Conservation (phyloP, 2,329 filamentous ascomycete species). For the Chrysoporthe deuterocubensis region DNA sequence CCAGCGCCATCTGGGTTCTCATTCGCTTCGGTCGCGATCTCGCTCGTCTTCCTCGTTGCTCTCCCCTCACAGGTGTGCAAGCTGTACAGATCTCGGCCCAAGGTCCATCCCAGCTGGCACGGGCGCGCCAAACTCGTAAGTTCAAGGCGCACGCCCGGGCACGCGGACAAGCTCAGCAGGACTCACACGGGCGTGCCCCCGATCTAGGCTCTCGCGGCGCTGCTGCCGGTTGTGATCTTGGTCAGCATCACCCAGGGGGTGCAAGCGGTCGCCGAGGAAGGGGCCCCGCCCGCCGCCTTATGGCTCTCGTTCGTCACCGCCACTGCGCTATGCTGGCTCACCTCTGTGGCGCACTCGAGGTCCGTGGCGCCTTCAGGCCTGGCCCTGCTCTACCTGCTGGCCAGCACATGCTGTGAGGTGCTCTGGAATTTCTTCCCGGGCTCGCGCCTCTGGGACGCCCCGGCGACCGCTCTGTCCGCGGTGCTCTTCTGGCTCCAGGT, state of each 20-base stretch:
- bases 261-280: neutral
- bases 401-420: slow-evolving; percentile 30
- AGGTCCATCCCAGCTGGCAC: slow-evolving; percentile 19
- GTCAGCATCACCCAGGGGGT: neutral
- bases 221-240: slow-evolving; percentile 1
- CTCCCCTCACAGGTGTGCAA: slow-evolving; percentile 10
- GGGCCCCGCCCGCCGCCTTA: neutral
- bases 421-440: slow-evolving; percentile 27
- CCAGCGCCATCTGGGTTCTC: neutral
- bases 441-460: neutral
- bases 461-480: neutral
- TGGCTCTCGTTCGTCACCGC: slow-evolving; percentile 18
- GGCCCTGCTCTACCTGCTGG: slow-evolving; percentile 30
- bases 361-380: slow-evolving; percentile 7
- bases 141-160: neutral
- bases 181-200: neutral
- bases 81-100: slow-evolving; percentile 12
- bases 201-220: neutral
- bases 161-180: neutral
- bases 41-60: slow-evolving; percentile 11
- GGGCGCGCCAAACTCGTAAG: slow-evolving; percentile 13
- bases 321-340: slow-evolving; percentile 27
- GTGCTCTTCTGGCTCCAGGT: slow-evolving; percentile 32
- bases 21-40: neutral
- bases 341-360: slow-evolving; percentile 1